A percentile compares a stretch with the other conserved stretches of the same genome.
Evolutionary conservation across 164 flowering plant genomes (phyloP).

Genomic region (Dillenia turbinata): DNA sequence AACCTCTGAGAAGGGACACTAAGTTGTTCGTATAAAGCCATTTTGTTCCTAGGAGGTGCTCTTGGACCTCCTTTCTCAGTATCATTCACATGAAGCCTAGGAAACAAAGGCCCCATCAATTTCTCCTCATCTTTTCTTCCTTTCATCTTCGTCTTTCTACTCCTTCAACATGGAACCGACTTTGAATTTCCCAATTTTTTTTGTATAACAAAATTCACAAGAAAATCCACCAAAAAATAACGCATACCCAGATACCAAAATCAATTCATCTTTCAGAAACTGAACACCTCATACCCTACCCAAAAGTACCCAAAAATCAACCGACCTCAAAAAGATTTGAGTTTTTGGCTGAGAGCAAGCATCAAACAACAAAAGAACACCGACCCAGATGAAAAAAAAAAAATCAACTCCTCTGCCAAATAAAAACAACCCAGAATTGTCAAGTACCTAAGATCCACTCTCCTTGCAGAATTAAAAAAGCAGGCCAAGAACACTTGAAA

Average conservation of each 20-base stretch:
- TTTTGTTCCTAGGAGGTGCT: constrained; percentile 90
- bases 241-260: constrained; percentile 9
- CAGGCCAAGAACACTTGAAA: neutral
- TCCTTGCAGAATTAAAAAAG: constrained; percentile 5
- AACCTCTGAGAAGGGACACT: constrained; percentile 63
- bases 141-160: constrained; percentile 22
- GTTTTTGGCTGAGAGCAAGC: neutral
- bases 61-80: constrained; percentile 80
- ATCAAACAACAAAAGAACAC: neutral
- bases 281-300: too few relatives aligned
- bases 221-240: neutral
- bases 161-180: constrained; percentile 5
- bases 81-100: constrained; percentile 83
- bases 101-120: constrained; percentile 59
- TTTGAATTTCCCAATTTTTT: neutral
- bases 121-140: constrained; percentile 50
- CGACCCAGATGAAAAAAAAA: constrained; percentile 3
- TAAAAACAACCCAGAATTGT: too few relatives aligned
- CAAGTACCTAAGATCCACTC: neutral
- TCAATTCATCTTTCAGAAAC: neutral
- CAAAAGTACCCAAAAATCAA: too few relatives aligned
- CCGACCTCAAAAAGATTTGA: too few relatives aligned
- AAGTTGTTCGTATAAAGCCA: constrained; percentile 84
- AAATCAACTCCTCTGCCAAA: too few relatives aligned
- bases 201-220: constrained; percentile 4